These are phyloP conservation scores for Aureobasidium sp. DNA, from an alignment of 2,329 filamentous ascomycete genomes.

Conservation along the genomic window DNA sequence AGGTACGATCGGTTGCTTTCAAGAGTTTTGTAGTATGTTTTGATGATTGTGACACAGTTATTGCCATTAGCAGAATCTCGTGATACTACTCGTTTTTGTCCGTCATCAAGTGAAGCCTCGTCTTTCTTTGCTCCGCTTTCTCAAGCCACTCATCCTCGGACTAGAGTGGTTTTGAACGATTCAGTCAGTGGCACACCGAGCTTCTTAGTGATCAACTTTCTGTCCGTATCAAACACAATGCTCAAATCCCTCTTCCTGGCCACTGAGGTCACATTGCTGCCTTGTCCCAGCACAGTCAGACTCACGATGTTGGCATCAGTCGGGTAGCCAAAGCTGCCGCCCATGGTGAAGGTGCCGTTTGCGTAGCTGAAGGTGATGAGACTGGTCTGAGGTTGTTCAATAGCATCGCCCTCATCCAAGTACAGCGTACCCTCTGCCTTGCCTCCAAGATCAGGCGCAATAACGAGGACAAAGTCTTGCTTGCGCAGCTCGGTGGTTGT, in stretches of 20 bases:
- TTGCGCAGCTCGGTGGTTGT: constrained; percentile 56
- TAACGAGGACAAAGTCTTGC: constrained; percentile 61
- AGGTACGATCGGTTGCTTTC: no score
- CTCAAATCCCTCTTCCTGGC: neutral
- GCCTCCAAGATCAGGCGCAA: constrained; percentile 56
- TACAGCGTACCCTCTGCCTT: constrained; percentile 61
- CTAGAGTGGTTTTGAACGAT: neutral
- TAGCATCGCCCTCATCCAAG: constrained; percentile 65
- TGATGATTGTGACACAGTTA: neutral
- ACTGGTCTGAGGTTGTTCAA: constrained; percentile 51
- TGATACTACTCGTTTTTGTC: neutral
- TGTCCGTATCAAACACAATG: neutral
- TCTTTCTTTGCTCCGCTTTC: neutral
- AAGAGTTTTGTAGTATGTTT: no score
- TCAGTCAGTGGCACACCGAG: neutral
- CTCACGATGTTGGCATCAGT: neutral
- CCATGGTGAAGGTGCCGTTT: constrained; percentile 39
- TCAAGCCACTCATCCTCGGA: neutral
- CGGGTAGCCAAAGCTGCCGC: constrained; percentile 14
- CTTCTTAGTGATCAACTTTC: neutral
- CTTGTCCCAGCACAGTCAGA: constrained; percentile 3
- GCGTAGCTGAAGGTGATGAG: constrained; percentile 53
- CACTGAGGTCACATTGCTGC: neutral
- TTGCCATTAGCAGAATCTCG: neutral
- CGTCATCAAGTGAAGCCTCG: neutral